Base-by-base conservation (phyloP, 2,329 filamentous ascomycete species). In the Bimuria novae-zelandiae region DNA sequence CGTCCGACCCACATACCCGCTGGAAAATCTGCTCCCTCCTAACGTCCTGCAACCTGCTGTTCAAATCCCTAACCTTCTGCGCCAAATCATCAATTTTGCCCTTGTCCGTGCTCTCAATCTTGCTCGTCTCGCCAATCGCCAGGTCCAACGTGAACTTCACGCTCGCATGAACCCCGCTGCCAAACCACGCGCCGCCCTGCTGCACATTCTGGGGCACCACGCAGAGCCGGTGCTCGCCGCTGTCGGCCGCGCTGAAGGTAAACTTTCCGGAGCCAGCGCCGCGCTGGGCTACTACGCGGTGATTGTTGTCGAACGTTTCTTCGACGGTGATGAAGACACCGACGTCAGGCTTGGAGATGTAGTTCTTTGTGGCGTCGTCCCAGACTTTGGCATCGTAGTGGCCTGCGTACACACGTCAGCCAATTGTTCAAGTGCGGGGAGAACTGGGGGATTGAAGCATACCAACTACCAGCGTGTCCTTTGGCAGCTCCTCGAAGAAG, bases 401-500 rank as follows among this genome's bases (percentile, higher is more conserved):
- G 64, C 94, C 84, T 87, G 46, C 19, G 12, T 16, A 33, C 17
- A 19, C 41, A 37, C 16, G 25, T n/a, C 22, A 16, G 7, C 14
- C 10, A n/a, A 10, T n/a, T 30, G 19, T 35, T 8, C n/a, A 7
- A 30, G 30, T 6, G 10, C 11, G 11, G 12, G 21, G 8, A 7
- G 16, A n/a, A 17, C 33, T n/a, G 16, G 33, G 33, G n/a, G 33
- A 7, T 12, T 36, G 16, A 11, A n/a, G 43, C 84, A 57, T 80
- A 88, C 85, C 94, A 54, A 97, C 92, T 51, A 99, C 93, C 53
- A 99, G 80, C 12, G 94, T 97, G 76, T 96, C 93, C 81, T 97
- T 97, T 62, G 94, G 92, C 54, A 99, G 84, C 77, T 97, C 93
- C 80, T 99, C 94, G 79, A 89, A 96, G 85, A 99, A 99, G 79